Base-by-base conservation (phyloP, 2,329 filamentous ascomycete species). In the Dothideomycetes sp. region DNA sequence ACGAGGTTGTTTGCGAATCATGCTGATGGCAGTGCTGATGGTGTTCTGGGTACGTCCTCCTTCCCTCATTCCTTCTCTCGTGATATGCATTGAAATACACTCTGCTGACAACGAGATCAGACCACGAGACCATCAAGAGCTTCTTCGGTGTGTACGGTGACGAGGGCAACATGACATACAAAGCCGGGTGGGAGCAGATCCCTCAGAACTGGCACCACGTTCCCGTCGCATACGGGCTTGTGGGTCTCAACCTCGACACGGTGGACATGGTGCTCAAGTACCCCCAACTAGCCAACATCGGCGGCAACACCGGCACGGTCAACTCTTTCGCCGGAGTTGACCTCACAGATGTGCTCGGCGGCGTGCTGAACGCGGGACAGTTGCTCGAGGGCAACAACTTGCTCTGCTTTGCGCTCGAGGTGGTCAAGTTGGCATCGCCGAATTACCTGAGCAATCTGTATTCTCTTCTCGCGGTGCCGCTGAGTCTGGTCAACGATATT, bases 361-460 rank as follows among this genome's bases (percentile, higher is more conserved):
- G 62, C 14, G 50, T 71, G 0, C 60, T 65, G 44, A 70, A 68
- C 46, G 43, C 51, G 3, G 44, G 49, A 5, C 62, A 54, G 9
- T 52, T 72, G 0, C 48, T 64, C 0, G 43, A 72, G 41, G 65
- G 63, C 8, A 69, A 73, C 53, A 70, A 73, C 47, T 51, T 64
- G 2, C 36, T 62, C 11, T 72, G 68, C 45, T 65, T 66, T 43
- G 58, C 50, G 4, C 57, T 62, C 19, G 58, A 70, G 37, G 49
- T 58, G 11, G 53, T 61, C 10, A 53, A 61, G 48, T 57, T 61
- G 4, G 59, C 49, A 3, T 50, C 61, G 1, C 69, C 68, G 1
- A 66, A 68, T 49, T 49, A 64, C 1, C 42, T 69, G 2, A 58
- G 56, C 1, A 55, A 56, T 2, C 31, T 69, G 4, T 60, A 65